phyloP scores from a whole-genome alignment of 106 monocot genomes.

The Dioscorea alata region DNA sequence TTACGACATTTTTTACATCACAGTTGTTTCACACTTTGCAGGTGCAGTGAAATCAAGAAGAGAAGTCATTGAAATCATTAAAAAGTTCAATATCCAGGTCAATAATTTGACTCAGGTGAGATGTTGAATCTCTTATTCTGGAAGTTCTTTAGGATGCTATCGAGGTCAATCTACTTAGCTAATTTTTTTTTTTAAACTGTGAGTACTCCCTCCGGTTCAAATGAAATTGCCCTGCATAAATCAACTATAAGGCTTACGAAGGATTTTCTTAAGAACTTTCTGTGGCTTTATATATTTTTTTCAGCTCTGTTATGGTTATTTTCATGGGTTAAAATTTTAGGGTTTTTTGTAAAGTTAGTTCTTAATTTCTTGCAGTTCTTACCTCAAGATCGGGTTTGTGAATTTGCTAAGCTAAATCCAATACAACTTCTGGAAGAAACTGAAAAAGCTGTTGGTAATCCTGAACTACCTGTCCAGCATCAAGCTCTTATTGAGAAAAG shows the following conservation, averaged over 20 bases:
- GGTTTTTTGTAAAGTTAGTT: not conserved
- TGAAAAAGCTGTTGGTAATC: slow-evolving; percentile 95
- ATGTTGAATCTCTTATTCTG: too few relatives aligned
- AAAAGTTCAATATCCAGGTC: slow-evolving; percentile 97
- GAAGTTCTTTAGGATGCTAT: too few relatives aligned
- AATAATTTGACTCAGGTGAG: slow-evolving; percentile 93
- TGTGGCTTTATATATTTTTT: too few relatives aligned
- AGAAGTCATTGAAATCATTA: slow-evolving; percentile 73
- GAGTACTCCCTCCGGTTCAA: too few relatives aligned
- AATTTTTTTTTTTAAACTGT: too few relatives aligned
- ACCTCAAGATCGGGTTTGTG: slow-evolving; percentile 97
- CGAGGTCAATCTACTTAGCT: too few relatives aligned
- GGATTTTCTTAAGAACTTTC: too few relatives aligned
- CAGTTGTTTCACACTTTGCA: slow-evolving; percentile 13
- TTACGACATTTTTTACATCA: too few relatives aligned
- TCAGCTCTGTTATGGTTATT: too few relatives aligned
- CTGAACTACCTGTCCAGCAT: slow-evolving; percentile 80
- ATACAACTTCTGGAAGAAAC: slow-evolving; percentile 95
- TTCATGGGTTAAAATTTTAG: too few relatives aligned
- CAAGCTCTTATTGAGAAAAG: slow-evolving; percentile 73
- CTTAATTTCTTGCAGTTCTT: slow-evolving; percentile 39
- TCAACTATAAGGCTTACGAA: too few relatives aligned
- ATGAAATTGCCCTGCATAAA: too few relatives aligned
- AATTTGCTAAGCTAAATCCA: slow-evolving; percentile 96
- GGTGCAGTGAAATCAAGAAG: slow-evolving; percentile 62